phyloP scores from a whole-genome alignment of 1,139 yeast genomes.

The Yamadazyma pseudoaaseri region DNA sequence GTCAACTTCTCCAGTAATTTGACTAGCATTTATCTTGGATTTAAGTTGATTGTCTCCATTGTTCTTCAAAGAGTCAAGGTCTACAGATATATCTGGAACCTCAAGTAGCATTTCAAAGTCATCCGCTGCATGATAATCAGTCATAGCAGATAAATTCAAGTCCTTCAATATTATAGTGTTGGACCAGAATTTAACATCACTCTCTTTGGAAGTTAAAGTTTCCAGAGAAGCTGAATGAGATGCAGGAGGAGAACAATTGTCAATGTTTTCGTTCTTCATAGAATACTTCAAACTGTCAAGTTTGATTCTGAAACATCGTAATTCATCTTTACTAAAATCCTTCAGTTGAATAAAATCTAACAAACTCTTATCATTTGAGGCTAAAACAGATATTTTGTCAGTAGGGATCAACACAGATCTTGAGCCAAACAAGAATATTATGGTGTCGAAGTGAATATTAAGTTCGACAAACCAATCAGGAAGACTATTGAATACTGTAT shows the following conservation, averaged over 20 bases:
- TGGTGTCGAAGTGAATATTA: constrained; percentile 28
- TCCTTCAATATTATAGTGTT: constrained; percentile 13
- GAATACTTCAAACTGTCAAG: constrained; percentile 5
- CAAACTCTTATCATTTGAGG: constrained; percentile 5
- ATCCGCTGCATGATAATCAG: constrained; percentile 19
- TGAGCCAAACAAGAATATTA: constrained; percentile 49
- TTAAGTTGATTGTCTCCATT: constrained; percentile 21
- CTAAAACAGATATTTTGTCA: constrained; percentile 30
- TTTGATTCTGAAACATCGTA: constrained; percentile 24
- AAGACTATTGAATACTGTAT: constrained; percentile 28
- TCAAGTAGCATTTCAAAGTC: constrained; percentile 12
- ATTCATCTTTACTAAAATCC: constrained; percentile 28
- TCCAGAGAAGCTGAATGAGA: constrained; percentile 20
- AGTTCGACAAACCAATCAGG: constrained; percentile 50
- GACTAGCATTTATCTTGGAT: constrained; percentile 27
- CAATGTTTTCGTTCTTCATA: constrained; percentile 3
- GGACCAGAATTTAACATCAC: constrained; percentile 19
- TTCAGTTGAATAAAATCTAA: constrained; percentile 16
- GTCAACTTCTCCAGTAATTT: constrained; percentile 40
- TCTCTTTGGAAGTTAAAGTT: constrained; percentile 17
- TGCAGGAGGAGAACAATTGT: background rate
- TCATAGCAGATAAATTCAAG: constrained; percentile 27
- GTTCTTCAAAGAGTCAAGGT: constrained; percentile 2
- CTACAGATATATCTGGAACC: constrained; percentile 19
- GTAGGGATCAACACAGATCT: constrained; percentile 58